A percentile compares a stretch with the other conserved stretches of the same genome.
Conservation (phyloP, 2,329 filamentous ascomycete genomes). For the Pyrenochaeta sp. region DNA sequence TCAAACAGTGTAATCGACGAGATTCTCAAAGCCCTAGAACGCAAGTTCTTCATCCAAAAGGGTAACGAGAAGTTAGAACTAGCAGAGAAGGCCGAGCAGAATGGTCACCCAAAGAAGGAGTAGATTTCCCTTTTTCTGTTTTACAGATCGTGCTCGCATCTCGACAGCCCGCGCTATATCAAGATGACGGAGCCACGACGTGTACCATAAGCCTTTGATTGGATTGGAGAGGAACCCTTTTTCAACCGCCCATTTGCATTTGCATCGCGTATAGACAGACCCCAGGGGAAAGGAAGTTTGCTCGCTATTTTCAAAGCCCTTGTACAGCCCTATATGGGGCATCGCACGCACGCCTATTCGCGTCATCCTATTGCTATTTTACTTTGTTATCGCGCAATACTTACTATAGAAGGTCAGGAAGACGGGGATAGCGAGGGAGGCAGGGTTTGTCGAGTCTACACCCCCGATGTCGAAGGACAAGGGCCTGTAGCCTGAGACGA, state of each 20-base stretch:
- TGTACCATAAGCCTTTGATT: not conserved
- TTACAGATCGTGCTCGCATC: not conserved
- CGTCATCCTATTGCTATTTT: no score
- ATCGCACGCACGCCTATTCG: no score
- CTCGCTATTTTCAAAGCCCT: no score
- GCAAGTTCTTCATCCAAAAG: constrained; percentile 46
- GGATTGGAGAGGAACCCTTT: not conserved
- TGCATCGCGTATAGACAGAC: not conserved
- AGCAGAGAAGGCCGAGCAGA: constrained; percentile 22
- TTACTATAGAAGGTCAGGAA: no score
- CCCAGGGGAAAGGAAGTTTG: no score
- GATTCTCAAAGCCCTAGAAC: constrained; percentile 78
- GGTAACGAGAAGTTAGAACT: constrained; percentile 23
- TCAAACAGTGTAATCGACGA: constrained; percentile 79
- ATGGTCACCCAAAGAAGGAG: constrained; percentile 43
- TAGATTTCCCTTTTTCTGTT: constrained; percentile 10
- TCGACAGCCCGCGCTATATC: no score
- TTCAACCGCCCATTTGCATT: not conserved
- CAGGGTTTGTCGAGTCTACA: no score
- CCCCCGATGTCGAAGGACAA: no score
- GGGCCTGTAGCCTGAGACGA: no score
- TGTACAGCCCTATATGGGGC: no score
- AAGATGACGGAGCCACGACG: not conserved
- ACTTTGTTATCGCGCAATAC: no score
- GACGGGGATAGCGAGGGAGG: no score